phyloP scores from a whole-genome alignment of 106 monocot species.

The Allium sativum region DNA sequence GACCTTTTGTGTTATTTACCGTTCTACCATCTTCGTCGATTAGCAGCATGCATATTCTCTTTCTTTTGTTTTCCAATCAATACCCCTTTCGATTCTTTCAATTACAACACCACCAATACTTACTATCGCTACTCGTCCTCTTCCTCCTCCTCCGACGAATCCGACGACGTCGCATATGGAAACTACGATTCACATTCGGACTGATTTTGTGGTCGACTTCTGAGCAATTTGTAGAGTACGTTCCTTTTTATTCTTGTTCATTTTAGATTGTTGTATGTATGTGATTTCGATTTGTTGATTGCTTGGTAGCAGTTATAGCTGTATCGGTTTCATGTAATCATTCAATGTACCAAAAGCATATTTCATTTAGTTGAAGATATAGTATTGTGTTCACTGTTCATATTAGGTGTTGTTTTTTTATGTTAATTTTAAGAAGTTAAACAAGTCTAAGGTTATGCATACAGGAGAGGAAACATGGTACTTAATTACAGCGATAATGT shows the following conservation, averaged over 20 bases:
- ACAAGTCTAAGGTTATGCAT: no score
- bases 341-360: no score
- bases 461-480: no score
- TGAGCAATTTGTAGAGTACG: neutral
- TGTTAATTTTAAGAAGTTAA: no score
- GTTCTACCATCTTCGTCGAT: conserved; percentile 38
- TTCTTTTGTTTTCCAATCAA: conserved; percentile 37
- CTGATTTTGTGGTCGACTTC: conserved; percentile 4
- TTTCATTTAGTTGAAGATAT: no score
- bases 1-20: conserved; percentile 41
- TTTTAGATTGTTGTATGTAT: neutral
- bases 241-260: neutral
- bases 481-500: no score
- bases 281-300: no score
- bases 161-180: neutral
- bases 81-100: neutral
- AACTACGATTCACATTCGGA: conserved; percentile 28
- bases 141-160: conserved; percentile 14
- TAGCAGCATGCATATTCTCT: conserved; percentile 40
- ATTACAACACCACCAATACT: neutral
- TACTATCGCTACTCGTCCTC: neutral
- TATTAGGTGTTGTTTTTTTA: no score
- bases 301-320: no score
- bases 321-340: no score
- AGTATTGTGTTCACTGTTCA: no score